These are phyloP conservation scores for Boechera stricta DNA, from an alignment of 345 rosid genomes.

Conservation along the genomic window DNA sequence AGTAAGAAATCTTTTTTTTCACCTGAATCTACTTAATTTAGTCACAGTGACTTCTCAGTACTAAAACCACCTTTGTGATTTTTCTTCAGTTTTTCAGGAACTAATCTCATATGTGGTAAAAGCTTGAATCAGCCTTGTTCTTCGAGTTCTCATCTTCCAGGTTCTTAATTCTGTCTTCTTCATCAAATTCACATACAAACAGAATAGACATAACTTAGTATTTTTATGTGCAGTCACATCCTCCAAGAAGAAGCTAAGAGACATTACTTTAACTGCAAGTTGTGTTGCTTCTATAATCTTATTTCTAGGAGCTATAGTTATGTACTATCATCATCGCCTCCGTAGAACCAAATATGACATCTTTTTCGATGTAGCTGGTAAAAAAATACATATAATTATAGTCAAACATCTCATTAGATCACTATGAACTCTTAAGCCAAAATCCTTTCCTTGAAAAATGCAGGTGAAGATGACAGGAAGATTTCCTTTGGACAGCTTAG, in stretches of 20 bases:
- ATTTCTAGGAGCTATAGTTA: conserved; percentile 54
- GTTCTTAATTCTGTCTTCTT: conserved; percentile 45
- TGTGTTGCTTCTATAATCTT: conserved; percentile 63
- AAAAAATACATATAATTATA: not conserved
- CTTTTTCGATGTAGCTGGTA: conserved; percentile 85
- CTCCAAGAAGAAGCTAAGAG: conserved; percentile 63
- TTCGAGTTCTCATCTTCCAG: conserved; percentile 62
- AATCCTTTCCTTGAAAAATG: not conserved
- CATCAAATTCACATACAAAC: conserved; percentile 4
- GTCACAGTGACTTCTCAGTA: not conserved
- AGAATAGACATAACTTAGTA: not conserved
- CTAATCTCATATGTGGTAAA: conserved; percentile 71
- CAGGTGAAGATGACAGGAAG: conserved; percentile 80
- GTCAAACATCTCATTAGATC: conserved; percentile 15
- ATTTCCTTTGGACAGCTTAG: conserved; percentile 70
- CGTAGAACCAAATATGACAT: conserved; percentile 53
- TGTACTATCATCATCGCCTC: conserved; percentile 53
- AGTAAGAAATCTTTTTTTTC: conserved; percentile 52
- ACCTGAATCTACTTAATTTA: not conserved
- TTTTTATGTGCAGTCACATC: conserved; percentile 55
- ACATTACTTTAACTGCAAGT: conserved; percentile 55
- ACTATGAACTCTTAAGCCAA: conserved; percentile 8
- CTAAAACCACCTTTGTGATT: conserved; percentile 22
- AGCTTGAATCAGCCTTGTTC: conserved; percentile 70
- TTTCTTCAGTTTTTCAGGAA: conserved; percentile 69